These are phyloP conservation scores for Mollisiaceae sp. DNA, from an alignment of 2,329 filamentous ascomycete genomes.

Conservation along the genomic window DNA sequence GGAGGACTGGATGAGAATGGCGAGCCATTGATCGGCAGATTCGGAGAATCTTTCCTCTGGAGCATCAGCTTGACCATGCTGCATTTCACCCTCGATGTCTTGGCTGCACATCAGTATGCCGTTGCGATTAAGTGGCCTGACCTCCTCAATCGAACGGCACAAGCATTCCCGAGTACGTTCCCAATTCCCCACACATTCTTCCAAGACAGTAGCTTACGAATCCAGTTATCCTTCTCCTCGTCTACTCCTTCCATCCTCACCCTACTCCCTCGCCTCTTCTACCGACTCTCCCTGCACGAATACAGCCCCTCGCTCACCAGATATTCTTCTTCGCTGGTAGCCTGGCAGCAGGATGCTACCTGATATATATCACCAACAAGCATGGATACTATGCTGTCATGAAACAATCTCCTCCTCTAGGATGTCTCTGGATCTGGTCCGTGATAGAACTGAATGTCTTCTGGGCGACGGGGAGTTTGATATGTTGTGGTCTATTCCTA, in stretches of 20 bases:
- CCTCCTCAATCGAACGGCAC: conserved; percentile 57
- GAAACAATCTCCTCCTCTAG: conserved; percentile 88
- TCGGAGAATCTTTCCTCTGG: conserved; percentile 60
- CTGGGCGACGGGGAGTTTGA: conserved; percentile 64
- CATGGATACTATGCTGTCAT: conserved; percentile 85
- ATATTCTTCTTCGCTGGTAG: conserved; percentile 67
- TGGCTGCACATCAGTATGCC: conserved; percentile 82
- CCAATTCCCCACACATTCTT: conserved; percentile 1
- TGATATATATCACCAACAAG: conserved; percentile 81
- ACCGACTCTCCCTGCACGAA: conserved; percentile 53
- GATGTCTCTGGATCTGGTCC: conserved; percentile 91
- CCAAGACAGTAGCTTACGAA: conserved; percentile 3
- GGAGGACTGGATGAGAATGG: conserved; percentile 32
- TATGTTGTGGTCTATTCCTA: conserved; percentile 37
- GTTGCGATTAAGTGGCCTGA: conserved; percentile 63
- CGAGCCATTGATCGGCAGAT: conserved; percentile 39
- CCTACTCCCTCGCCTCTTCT: conserved; percentile 53
- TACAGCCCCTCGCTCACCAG: conserved; percentile 58
- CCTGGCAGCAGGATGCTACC: conserved; percentile 71
- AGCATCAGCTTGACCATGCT: conserved; percentile 69
- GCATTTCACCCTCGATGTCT: conserved; percentile 78
- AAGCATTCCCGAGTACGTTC: conserved; percentile 56
- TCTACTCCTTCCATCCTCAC: conserved; percentile 44
- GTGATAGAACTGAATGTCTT: conserved; percentile 82
- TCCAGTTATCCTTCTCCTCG: conserved; percentile 45